Base-by-base conservation (phyloP, 176 grass and related monocot genomes). In the Paspalum notatum region DNA sequence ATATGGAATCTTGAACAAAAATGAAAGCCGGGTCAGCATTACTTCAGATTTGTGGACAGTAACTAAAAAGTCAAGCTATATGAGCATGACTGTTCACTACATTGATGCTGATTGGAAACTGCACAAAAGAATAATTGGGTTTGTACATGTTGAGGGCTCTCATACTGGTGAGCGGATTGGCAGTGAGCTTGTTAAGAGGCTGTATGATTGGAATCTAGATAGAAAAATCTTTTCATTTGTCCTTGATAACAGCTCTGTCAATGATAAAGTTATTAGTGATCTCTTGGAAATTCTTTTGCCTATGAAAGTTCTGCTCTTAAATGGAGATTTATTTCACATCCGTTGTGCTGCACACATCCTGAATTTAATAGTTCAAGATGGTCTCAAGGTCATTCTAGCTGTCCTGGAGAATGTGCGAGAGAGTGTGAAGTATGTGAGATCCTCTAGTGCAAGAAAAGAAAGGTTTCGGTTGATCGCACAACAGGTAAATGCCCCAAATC, bases 31-130 rank as follows among this genome's bases (percentile, higher is more conserved):
- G 47, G 13, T 88, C 14, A 83, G 49, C 24, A 25, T 88, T 4
- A 76, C 80, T 4, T 49, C 71, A 3, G 66, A 83, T 59, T 40
- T 83, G 47, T 79, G 74, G 80, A 46, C 66, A 15, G 16, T 57
- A 5, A 73, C 46, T 14, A 18, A 53, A 7, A 72, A 32, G 25
- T 27, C 22, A 9, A 18, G 46, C 18, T 82, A 72, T 41, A 69
- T 83, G 66, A 71, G 65, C 65, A 56, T 87, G 57, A 88, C 66
- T 5, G 22, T 46, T 53, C 57, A 88, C 51, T 83, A 83, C 15
- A 62, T 83, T 37, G 80, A 88, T 27, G 41, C 62, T 50, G 66
- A 88, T 14, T 74, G 80, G 80, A 78, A 71, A 16, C 58, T 83
- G 10, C 53, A 88, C 22, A 79, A 88, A 66, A 72, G 65, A 22